A percentile compares a stretch with the other conserved stretches of the same genome.
These are phyloP conservation scores for Amniculicola lignicola DNA, from an alignment of 495 filamentous ascomycete species.

Conservation along the genomic window DNA sequence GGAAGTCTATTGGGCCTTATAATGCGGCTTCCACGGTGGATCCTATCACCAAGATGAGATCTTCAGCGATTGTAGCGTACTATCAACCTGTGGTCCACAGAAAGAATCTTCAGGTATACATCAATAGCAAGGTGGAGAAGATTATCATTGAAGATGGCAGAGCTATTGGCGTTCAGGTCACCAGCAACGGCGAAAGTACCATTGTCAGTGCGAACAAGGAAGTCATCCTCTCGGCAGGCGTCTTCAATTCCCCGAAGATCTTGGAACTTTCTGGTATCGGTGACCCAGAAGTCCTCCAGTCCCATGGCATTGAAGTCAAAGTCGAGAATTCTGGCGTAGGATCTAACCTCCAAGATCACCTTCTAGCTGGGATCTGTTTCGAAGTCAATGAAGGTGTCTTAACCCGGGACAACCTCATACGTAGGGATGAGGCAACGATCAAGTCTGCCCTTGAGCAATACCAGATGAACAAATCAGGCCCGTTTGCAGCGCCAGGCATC, in stretches of 20 bases:
- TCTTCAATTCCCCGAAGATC: constrained; percentile 17
- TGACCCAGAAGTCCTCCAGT: not conserved
- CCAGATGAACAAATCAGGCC: not conserved
- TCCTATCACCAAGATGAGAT: not conserved
- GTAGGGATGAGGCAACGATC: not conserved
- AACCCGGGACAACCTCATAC: not conserved
- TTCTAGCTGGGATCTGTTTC: constrained; percentile 5
- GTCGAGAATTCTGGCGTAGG: constrained; percentile 14
- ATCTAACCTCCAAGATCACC: constrained; percentile 27
- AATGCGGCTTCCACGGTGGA: constrained; percentile 4
- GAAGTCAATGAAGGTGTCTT: constrained; percentile 1
- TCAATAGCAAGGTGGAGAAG: not conserved
- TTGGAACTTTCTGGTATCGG: constrained; percentile 28
- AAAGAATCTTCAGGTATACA: constrained; percentile 3
- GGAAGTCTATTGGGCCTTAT: not conserved
- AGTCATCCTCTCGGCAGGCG: constrained; percentile 25
- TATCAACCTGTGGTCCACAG: not conserved
- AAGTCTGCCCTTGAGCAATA: not conserved
- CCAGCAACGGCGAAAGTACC: not conserved
- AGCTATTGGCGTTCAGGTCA: not conserved
- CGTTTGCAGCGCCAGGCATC: not conserved
- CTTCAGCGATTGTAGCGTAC: constrained; percentile 13
- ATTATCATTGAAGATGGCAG: not conserved
- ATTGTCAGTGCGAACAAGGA: constrained; percentile 13
- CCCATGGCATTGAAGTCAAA: not conserved